phyloP scores from a whole-genome alignment of 805 yeast species.

The Yarrowia yakushimensis region DNA sequence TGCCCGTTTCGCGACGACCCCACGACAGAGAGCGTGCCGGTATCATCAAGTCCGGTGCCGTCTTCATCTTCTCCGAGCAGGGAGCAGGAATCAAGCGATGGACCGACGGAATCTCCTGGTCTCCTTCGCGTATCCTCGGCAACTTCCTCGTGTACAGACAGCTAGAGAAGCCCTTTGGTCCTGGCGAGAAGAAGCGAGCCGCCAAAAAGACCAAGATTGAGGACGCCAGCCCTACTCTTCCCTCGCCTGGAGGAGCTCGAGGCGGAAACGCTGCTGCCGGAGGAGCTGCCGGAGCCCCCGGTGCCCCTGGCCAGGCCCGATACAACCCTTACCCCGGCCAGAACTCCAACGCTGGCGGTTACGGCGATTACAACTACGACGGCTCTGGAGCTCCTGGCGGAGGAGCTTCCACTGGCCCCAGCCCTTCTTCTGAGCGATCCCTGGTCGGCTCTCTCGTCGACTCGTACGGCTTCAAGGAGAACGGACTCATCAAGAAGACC shows the following conservation, averaged over 20 bases:
- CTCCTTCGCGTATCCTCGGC: constrained; percentile 84
- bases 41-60: constrained; percentile 70
- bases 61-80: constrained; percentile 82
- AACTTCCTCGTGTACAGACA: constrained; percentile 82
- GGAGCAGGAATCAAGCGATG: constrained; percentile 82
- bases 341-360: background rate
- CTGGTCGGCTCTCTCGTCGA: constrained; percentile 57
- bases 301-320: constrained; percentile 4
- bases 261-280: background rate
- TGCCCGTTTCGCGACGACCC: constrained; percentile 71
- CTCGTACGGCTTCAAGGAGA: constrained; percentile 61
- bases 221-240: background rate
- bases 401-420: constrained; percentile 20
- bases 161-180: constrained; percentile 46
- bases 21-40: constrained; percentile 68
- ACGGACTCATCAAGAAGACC: constrained; percentile 81
- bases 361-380: constrained; percentile 6
- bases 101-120: constrained; percentile 97
- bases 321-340: constrained; percentile 20
- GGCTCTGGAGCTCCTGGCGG: constrained; percentile 19
- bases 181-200: constrained; percentile 42
- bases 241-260: constrained; percentile 2
- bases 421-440: constrained; percentile 40
- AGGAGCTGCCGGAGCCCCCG: background rate
- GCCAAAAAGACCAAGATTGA: constrained; percentile 17